Percentiles rank a stretch among this genome's conserved stretches.
Conservation (phyloP, 805 yeast species). For the Barnettozyma sp. region DNA sequence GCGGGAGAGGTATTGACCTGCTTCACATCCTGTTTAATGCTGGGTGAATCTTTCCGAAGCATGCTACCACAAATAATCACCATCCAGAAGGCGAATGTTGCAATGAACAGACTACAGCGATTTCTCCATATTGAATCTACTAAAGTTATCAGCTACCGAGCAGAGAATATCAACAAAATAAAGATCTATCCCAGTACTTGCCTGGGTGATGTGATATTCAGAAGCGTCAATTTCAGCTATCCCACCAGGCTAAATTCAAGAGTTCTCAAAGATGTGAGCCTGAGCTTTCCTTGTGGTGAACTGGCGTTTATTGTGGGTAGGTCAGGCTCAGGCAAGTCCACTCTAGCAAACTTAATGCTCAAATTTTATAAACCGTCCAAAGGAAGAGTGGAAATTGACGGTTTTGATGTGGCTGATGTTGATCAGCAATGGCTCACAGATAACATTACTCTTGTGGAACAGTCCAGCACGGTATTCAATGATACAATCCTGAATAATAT, state of each 20-base stretch:
- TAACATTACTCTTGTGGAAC: constrained; percentile 70
- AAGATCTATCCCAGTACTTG: constrained; percentile 24
- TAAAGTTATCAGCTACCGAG: constrained; percentile 8
- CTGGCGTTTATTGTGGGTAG: constrained; percentile 69
- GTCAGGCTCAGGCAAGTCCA: constrained; percentile 93
- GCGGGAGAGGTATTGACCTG: constrained; percentile 73
- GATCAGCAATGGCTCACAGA: constrained; percentile 46
- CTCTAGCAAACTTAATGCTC: constrained; percentile 57
- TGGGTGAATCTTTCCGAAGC: constrained; percentile 55
- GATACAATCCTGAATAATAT: constrained; percentile 60
- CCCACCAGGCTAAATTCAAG: constrained; percentile 44
- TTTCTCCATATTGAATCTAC: constrained; percentile 29
- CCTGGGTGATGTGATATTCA: constrained; percentile 47
- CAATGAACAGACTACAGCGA: constrained; percentile 43
- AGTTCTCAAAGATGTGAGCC: constrained; percentile 41
- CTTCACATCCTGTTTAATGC: constrained; percentile 69
- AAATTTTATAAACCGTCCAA: constrained; percentile 43
- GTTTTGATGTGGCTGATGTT: constrained; percentile 36
- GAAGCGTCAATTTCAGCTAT: constrained; percentile 56
- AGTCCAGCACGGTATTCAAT: constrained; percentile 57
- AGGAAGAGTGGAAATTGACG: constrained; percentile 60
- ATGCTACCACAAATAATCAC: constrained; percentile 51
- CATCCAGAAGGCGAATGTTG: constrained; percentile 67
- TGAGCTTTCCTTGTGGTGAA: constrained; percentile 38
- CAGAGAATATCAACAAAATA: constrained; percentile 13